Conservation (phyloP, 108 stramenopile species). For the Halocafeteria seosinensis region DNA sequence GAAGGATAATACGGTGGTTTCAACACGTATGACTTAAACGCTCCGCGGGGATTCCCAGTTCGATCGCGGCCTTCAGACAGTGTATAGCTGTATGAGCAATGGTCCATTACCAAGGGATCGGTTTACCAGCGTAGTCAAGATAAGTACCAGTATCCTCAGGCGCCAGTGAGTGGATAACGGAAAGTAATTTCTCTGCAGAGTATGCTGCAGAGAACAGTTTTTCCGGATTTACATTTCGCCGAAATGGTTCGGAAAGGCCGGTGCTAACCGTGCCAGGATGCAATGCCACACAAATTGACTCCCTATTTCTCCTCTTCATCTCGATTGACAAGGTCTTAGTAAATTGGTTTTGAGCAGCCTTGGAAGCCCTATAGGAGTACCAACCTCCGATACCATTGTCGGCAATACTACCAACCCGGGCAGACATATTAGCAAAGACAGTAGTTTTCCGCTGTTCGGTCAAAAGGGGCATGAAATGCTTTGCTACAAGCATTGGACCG, state of each 20-base stretch:
- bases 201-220: not conserved
- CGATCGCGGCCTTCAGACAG: too few relatives aligned
- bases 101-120: not conserved
- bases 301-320: conserved; percentile 27
- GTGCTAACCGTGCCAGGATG: conserved; percentile 85
- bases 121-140: not conserved
- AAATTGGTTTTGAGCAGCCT: conserved; percentile 64
- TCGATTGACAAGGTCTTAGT: conserved; percentile 59
- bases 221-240: not conserved
- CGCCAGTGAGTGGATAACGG: not conserved
- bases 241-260: conserved; percentile 52
- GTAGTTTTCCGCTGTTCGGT: not conserved
- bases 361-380: conserved; percentile 70
- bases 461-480: not conserved
- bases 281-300: conserved; percentile 47
- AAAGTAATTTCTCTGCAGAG: not conserved
- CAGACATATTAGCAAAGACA: conserved; percentile 9
- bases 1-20: too few relatives aligned
- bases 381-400: conserved; percentile 76
- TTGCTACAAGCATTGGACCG: not conserved
- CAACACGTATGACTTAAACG: too few relatives aligned
- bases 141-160: not conserved
- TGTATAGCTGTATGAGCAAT: too few relatives aligned
- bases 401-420: conserved; percentile 66
- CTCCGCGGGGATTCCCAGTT: too few relatives aligned